These are phyloP conservation scores for Meyerozyma elateridarum DNA, from an alignment of 1,139 yeast species.

Conservation along the genomic window DNA sequence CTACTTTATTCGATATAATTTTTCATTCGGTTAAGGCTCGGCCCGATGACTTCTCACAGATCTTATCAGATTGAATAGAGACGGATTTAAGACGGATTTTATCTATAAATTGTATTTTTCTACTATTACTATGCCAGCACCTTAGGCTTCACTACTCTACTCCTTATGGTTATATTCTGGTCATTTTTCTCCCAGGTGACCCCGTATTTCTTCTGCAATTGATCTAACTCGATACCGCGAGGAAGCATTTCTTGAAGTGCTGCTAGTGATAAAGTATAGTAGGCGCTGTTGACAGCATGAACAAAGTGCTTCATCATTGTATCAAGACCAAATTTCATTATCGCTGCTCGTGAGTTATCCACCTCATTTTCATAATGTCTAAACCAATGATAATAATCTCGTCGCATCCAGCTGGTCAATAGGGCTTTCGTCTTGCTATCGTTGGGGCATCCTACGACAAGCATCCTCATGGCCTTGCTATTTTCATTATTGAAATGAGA, in stretches of 20 bases:
- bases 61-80: too few species aligned
- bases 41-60: too few species aligned
- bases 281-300: constrained; percentile 28
- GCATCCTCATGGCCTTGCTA: constrained; percentile 28
- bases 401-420: constrained; percentile 31
- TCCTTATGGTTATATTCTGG: too few species aligned
- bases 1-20: too few species aligned
- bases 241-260: constrained; percentile 28
- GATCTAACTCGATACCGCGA: constrained; percentile 18
- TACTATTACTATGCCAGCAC: too few species aligned
- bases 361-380: constrained; percentile 26
- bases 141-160: too few species aligned
- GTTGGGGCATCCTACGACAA: constrained; percentile 18
- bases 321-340: constrained; percentile 41
- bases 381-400: constrained; percentile 43
- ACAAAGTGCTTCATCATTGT: constrained; percentile 28
- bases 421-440: constrained; percentile 16
- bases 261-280: constrained; percentile 24
- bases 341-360: constrained; percentile 23
- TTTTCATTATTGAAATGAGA: constrained; percentile 41
- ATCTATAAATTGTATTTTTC: too few species aligned
- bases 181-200: too few species aligned
- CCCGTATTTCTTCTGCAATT: constrained; percentile 17
- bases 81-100: too few species aligned
- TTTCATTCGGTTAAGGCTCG: too few species aligned